phyloP scores from a whole-genome alignment of 179 eudicot species.

The Beta macrorhiza region DNA sequence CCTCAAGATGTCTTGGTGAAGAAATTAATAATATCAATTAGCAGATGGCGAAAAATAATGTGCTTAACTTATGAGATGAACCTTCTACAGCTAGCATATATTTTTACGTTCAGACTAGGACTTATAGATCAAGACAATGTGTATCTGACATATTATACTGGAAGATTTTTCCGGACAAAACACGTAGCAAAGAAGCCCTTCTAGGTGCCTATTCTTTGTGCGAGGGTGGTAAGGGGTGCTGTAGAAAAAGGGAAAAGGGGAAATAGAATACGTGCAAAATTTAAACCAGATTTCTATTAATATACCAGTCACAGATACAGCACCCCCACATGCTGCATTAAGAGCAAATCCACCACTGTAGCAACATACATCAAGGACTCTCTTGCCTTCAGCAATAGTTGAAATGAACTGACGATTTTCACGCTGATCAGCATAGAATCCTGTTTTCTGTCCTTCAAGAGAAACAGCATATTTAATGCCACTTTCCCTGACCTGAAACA shows the following conservation, averaged over 20 bases:
- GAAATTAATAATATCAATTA: neutral
- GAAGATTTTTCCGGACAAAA: neutral
- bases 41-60: neutral
- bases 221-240: no score
- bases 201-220: no score
- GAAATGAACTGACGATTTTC: slow-evolving; percentile 81
- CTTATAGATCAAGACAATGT: neutral
- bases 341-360: slow-evolving; percentile 94
- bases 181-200: no score
- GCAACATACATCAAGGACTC: slow-evolving; percentile 84
- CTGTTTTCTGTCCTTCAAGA: slow-evolving; percentile 90
- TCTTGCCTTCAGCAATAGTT: slow-evolving; percentile 62
- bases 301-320: slow-evolving; percentile 72
- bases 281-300: neutral
- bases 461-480: slow-evolving; percentile 63
- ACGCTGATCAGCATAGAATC: slow-evolving; percentile 96
- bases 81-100: neutral
- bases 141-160: neutral
- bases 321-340: slow-evolving; percentile 76
- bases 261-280: neutral
- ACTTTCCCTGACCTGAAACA: slow-evolving; percentile 69
- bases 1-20: neutral
- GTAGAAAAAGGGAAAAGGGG: neutral
- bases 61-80: neutral
- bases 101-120: neutral